Evolutionary conservation across 2,329 filamentous ascomycete species (phyloP).

Genomic region (Talaromyces sp.): DNA sequence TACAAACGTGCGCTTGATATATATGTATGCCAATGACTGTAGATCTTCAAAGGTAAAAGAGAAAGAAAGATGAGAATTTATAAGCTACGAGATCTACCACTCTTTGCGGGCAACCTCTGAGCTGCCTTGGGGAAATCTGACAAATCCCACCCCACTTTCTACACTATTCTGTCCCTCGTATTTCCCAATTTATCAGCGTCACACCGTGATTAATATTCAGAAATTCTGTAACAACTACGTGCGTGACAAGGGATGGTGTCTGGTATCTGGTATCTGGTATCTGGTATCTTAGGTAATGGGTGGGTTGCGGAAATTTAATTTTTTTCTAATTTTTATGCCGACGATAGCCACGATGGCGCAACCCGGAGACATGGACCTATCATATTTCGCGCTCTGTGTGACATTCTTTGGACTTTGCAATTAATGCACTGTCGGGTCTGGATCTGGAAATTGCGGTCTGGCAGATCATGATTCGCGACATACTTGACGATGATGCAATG

Average conservation of each 20-base stretch:
- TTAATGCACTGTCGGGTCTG: neutral
- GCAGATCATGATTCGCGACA: neutral
- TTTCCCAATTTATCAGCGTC: neutral
- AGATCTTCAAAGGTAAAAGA: neutral
- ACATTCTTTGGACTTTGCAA: neutral
- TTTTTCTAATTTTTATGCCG: neutral
- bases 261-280: neutral
- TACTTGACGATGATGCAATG: neutral
- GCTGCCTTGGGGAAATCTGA: neutral
- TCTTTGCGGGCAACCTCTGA: neutral
- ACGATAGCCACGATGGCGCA: neutral
- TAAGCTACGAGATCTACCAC: neutral
- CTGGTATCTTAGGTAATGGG: slow-evolving; percentile 2
- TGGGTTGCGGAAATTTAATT: neutral
- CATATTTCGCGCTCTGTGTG: neutral
- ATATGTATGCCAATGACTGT: neutral
- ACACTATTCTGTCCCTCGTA: neutral
- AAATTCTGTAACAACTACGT: neutral
- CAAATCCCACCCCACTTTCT: slow-evolving; percentile 8
- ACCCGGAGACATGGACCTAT: neutral
- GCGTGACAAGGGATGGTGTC: neutral
- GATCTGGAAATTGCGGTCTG: neutral
- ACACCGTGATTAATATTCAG: neutral
- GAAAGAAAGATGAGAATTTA: neutral
- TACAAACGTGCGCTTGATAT: neutral